A percentile compares a stretch with the other conserved stretches of the same genome.
Evolutionary conservation across 108 stramenopile genomes (phyloP).

Genomic region (Fragilariopsis cylindrus): DNA sequence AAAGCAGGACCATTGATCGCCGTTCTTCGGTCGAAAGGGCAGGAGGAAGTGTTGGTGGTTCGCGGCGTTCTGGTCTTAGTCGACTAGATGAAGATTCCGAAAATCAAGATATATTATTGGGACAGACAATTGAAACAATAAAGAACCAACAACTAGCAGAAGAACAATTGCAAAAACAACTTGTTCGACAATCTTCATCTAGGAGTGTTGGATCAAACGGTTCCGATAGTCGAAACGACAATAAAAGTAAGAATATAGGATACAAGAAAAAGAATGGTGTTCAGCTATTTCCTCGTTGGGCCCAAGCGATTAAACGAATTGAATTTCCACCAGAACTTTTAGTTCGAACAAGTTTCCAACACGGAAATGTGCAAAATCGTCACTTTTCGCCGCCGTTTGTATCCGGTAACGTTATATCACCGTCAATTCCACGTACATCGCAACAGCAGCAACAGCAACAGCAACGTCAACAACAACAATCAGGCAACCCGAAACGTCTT

Average conservation of each 20-base stretch:
- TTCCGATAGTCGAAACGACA: not conserved
- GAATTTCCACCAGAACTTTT: conserved; percentile 9
- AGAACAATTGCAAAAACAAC: conserved; percentile 5
- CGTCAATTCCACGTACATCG: not conserved
- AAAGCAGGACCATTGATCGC: not conserved
- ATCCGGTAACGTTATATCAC: conserved; percentile 22
- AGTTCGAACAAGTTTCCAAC: conserved; percentile 11
- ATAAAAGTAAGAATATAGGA: not conserved
- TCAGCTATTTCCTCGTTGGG: conserved; percentile 35
- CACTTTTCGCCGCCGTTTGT: conserved; percentile 35
- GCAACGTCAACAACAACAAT: not conserved
- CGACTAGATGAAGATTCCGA: not conserved
- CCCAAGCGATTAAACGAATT: conserved; percentile 24
- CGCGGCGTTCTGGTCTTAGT: conserved; percentile 3
- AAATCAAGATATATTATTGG: conserved; percentile 14
- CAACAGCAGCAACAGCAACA: not conserved
- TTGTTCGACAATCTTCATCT: not conserved
- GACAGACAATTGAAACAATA: conserved; percentile 31
- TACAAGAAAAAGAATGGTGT: conserved; percentile 18
- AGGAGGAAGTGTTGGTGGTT: not conserved
- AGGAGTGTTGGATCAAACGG: conserved; percentile 6
- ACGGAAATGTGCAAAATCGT: conserved; percentile 19
- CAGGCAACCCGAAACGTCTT: not conserved
- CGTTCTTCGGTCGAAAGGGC: not conserved
- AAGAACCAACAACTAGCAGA: not conserved